phyloP scores from a whole-genome alignment of 2,329 filamentous ascomycete species.

The Fusarium domesticum region DNA sequence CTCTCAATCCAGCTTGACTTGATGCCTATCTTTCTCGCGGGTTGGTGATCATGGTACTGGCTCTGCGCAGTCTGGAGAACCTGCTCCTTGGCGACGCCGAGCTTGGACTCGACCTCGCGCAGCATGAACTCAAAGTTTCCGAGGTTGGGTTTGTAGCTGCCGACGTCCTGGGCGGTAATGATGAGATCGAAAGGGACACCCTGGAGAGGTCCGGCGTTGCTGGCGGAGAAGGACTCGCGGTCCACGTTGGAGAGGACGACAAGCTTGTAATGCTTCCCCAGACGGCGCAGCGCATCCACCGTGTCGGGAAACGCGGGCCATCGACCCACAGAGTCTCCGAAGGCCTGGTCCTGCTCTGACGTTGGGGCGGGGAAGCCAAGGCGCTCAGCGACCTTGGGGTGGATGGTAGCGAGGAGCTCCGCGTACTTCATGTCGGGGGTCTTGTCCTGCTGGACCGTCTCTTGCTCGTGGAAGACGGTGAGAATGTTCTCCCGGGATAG shows the following conservation, averaged over 20 bases:
- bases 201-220: conserved; percentile 45
- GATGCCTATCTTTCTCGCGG: conserved; percentile 58
- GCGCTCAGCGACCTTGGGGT: conserved; percentile 45
- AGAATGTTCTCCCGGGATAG: conserved; percentile 40
- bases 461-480: conserved; percentile 42
- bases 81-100: conserved; percentile 52
- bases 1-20: conserved; percentile 60
- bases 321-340: conserved; percentile 50
- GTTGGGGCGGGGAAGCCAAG: conserved; percentile 38
- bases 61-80: conserved; percentile 68
- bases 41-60: conserved; percentile 66
- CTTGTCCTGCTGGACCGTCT: conserved; percentile 49
- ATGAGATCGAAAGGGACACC: conserved; percentile 56
- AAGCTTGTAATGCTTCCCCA: conserved; percentile 54
- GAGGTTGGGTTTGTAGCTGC: conserved; percentile 66
- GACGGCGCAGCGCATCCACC: conserved; percentile 48
- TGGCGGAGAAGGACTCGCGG: conserved; percentile 45
- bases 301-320: conserved; percentile 62
- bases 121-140: conserved; percentile 67
- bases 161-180: conserved; percentile 68
- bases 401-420: conserved; percentile 51
- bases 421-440: conserved; percentile 60
- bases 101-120: conserved; percentile 47
- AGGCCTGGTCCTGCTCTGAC: conserved; percentile 42
- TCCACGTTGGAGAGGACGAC: conserved; percentile 59